Conservation (phyloP, 192 early-diverging fungal species). For the Pecoramyces ruminantium region DNA sequence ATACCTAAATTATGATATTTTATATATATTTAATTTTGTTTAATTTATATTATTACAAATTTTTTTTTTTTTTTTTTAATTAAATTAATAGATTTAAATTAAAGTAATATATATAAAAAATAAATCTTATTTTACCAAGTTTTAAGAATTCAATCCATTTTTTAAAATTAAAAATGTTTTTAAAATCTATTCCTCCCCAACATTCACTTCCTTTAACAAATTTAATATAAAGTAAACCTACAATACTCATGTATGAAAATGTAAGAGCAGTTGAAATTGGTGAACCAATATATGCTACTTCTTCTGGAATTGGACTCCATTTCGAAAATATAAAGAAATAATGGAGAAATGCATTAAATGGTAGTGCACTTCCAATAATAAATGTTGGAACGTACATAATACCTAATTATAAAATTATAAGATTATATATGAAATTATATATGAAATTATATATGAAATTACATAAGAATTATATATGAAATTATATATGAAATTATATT, state of each 20-base stretch:
- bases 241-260: conserved; percentile 52
- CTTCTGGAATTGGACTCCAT: conserved; percentile 9
- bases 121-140: conserved; percentile 11
- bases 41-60: too few species aligned
- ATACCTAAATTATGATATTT: conserved; percentile 14
- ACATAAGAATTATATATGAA: too few species aligned
- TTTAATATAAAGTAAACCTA: conserved; percentile 42
- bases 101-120: too few species aligned
- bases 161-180: conserved; percentile 29
- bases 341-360: conserved; percentile 56
- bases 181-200: conserved; percentile 76
- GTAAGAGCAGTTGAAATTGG: conserved; percentile 61
- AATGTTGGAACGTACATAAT: conserved; percentile 72
- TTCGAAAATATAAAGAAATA: conserved; percentile 63
- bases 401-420: conserved; percentile 14
- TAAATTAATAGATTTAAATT: too few species aligned
- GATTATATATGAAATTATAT: too few species aligned
- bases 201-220: conserved; percentile 45
- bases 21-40: background rate
- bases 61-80: too few species aligned
- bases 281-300: conserved; percentile 66
- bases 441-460: too few species aligned
- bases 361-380: conserved; percentile 49
- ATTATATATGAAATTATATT: too few species aligned
- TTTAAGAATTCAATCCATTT: conserved; percentile 33